Conservation (phyloP, 2,329 filamentous ascomycete genomes). For the Clonostachys byssicola region DNA sequence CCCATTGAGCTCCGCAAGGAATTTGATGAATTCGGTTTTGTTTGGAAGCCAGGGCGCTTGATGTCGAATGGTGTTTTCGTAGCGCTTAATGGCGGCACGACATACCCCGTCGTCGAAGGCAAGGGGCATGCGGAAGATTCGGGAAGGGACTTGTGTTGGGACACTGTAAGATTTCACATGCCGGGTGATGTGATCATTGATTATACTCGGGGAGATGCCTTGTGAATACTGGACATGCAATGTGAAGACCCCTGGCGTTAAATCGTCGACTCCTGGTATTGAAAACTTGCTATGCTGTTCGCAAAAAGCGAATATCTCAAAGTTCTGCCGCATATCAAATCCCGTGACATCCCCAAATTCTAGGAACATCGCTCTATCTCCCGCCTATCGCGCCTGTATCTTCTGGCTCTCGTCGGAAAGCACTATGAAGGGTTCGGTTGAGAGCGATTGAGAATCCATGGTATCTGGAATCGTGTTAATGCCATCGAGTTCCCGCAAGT, state of each 20-base stretch:
- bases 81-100: conserved; percentile 50
- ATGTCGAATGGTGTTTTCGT: conserved; percentile 56
- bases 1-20: conserved; percentile 31
- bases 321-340: conserved; percentile 24
- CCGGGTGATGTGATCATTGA: conserved; percentile 10
- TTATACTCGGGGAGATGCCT: conserved; percentile 8
- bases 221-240: conserved; percentile 21
- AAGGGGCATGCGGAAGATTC: conserved; percentile 26
- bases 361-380: conserved; percentile 24
- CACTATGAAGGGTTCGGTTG: conserved; percentile 2
- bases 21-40: conserved; percentile 57
- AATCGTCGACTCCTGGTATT: conserved; percentile 19
- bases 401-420: no score
- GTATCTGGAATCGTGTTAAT: not conserved
- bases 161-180: conserved; percentile 15
- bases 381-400: conserved; percentile 18
- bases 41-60: conserved; percentile 60
- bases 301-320: conserved; percentile 25
- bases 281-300: conserved; percentile 16
- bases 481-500: not conserved
- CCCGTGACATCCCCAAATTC: conserved; percentile 19
- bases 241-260: conserved; percentile 26
- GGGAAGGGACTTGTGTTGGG: conserved; percentile 15
- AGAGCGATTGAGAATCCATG: no score
- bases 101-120: conserved; percentile 30